Conservation (phyloP, 345 rosid genomes). For the Physaria fendleri region DNA sequence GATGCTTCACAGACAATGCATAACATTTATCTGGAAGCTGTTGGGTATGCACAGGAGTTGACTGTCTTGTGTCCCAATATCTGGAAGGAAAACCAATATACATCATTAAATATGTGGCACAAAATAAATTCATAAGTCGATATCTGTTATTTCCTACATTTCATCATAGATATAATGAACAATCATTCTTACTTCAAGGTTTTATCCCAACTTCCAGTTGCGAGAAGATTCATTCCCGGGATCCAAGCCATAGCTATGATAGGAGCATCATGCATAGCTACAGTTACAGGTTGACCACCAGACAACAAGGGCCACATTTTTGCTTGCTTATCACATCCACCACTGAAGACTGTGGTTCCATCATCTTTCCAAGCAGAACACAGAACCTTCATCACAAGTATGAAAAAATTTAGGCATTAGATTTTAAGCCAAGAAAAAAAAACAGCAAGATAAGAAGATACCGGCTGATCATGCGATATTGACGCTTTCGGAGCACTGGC, state of each 20-base stretch:
- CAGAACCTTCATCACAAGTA: constrained; percentile 44
- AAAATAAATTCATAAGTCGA: no score
- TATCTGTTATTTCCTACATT: background rate
- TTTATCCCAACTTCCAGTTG: constrained; percentile 86
- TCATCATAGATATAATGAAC: background rate
- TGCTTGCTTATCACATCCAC: constrained; percentile 96
- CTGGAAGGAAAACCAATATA: constrained; percentile 29
- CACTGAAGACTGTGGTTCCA: constrained; percentile 88
- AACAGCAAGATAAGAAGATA: constrained; percentile 18
- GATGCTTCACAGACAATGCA: constrained; percentile 67
- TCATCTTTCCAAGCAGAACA: constrained; percentile 99
- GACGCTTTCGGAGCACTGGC: constrained; percentile 77
- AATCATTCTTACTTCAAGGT: constrained; percentile 51
- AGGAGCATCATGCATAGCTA: constrained; percentile 95
- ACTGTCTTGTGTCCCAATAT: constrained; percentile 90
- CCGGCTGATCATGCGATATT: constrained; percentile 92
- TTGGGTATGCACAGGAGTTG: constrained; percentile 77
- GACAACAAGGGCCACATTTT: constrained; percentile 94
- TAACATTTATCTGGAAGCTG: constrained; percentile 91
- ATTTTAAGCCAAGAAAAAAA: background rate
- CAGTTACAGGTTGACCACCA: constrained; percentile 78
- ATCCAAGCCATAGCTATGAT: constrained; percentile 85
- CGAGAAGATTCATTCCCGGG: constrained; percentile 82
- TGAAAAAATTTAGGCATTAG: constrained; percentile 9
- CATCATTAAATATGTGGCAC: background rate